Evolutionary conservation across 1,284 basidiomycete genomes (phyloP).

Genomic region (Agroathelia rolfsii): DNA sequence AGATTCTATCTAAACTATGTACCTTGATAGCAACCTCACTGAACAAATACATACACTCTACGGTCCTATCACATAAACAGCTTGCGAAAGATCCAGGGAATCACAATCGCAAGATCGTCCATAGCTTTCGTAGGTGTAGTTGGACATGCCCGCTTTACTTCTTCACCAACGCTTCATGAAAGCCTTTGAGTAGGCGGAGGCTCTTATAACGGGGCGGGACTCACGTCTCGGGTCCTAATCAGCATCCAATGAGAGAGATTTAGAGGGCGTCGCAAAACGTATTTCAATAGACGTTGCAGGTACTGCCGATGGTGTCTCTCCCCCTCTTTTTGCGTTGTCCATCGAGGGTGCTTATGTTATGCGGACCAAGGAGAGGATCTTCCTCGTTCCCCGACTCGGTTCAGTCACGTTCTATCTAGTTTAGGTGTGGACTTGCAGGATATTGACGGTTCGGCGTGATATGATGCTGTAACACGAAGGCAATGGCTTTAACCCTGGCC

Average conservation of each 20-base stretch:
- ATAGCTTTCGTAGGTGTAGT: slow-evolving; percentile 79
- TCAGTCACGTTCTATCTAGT: slow-evolving; percentile 29
- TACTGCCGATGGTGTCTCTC: slow-evolving; percentile 13
- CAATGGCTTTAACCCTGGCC: slow-evolving; percentile 22
- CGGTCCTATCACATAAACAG: slow-evolving; percentile 68
- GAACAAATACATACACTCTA: slow-evolving; percentile 63
- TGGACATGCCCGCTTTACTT: slow-evolving; percentile 53
- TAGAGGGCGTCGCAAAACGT: slow-evolving; percentile 38
- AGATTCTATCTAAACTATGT: slow-evolving; percentile 17
- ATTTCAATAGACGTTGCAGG: slow-evolving; percentile 15
- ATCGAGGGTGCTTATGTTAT: slow-evolving; percentile 8
- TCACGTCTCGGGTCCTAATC: slow-evolving; percentile 33
- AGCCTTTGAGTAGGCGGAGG: slow-evolving; percentile 66
- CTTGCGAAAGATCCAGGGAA: slow-evolving; percentile 56
- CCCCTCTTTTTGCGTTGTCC: slow-evolving; percentile 3
- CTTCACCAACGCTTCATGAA: too few species aligned
- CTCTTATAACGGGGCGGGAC: slow-evolving; percentile 60
- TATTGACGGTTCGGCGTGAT: slow-evolving; percentile 7
- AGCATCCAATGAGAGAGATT: slow-evolving; percentile 34
- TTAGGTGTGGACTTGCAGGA: slow-evolving; percentile 32
- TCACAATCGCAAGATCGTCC: slow-evolving; percentile 62
- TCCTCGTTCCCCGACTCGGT: slow-evolving; percentile 20
- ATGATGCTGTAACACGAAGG: slow-evolving; percentile 2
- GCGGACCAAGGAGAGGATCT: slow-evolving; percentile 18
- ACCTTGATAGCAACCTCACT: slow-evolving; percentile 58